Evolutionary conservation across 2,329 filamentous ascomycete genomes (phyloP), one percentile per base, ranked within the genome.

Genomic region (Colletotrichum brevisporum): DNA sequence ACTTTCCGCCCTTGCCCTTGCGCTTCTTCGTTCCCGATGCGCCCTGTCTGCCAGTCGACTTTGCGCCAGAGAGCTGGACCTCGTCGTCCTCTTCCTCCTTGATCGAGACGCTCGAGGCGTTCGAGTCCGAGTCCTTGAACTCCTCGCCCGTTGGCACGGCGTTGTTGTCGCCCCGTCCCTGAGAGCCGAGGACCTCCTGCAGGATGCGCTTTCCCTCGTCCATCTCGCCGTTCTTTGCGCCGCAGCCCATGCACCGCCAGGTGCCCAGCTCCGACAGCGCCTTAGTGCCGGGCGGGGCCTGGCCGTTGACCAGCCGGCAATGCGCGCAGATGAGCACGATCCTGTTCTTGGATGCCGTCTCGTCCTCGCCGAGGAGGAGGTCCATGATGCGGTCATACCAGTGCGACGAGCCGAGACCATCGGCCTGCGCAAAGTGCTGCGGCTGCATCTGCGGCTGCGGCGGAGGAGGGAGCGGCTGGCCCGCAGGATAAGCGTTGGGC

Each of bases 321-420:
- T 88, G 85, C 39, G 84, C 80, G 81, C 96, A 99, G 63, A 99
- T 94, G 72, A 99, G 84, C 8, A 91, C 95, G 67, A 97, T 89
- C 18, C 96, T 90, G 79, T 98, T 98, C 83, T 94, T 97, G 2
- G 95, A 89, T 13, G 93, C 90, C 5, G 93, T 97, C 81, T 99
- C 96, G 76, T 99, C 96, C 77, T 99, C 96, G 57, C 96, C 96
- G 0, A 99, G 87, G 27, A 99, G 89, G 0, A 97, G 89, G 76
- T 99, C 96, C 66, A 99, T 85, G 61, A 99, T 90, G 64, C 95
- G 90, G 78, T 99, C 96, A 80, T 98, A 99, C 96, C 96, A 99
- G 76, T 92, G 91, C 16, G 90, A 78, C 66, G 71, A 63, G 36
- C 57, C 62, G 15, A 48, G 15, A 13, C 61, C 57, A n/a, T 66